Conservation (phyloP, 108 stramenopile species). For the Fragilaria crotonensis region DNA sequence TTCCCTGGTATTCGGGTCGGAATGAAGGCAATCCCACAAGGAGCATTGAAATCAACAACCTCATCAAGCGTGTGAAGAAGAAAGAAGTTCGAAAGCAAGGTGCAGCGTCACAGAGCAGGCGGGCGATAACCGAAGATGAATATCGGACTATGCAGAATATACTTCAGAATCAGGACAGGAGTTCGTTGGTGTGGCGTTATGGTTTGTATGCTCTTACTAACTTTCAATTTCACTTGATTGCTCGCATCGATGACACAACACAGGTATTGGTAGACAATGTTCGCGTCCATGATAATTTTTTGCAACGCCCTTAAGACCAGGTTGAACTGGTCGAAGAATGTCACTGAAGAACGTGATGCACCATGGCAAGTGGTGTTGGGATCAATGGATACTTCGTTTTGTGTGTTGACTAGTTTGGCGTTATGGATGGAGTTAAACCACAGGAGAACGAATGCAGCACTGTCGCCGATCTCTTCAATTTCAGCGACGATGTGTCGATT, state of each 20-base stretch:
- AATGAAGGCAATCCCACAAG: background rate
- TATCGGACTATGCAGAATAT: background rate
- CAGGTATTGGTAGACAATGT: background rate
- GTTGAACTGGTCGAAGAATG: slow-evolving; percentile 16
- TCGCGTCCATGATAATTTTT: background rate
- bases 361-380: slow-evolving; percentile 11
- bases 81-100: background rate
- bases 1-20: background rate
- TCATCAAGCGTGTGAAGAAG: background rate
- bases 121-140: background rate
- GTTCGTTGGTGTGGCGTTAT: background rate
- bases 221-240: background rate
- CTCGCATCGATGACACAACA: no score
- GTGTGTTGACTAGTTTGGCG: slow-evolving; percentile 1
- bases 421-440: no score
- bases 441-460: no score
- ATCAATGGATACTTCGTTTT: slow-evolving; percentile 9
- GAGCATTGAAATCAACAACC: background rate
- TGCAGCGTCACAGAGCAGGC: background rate
- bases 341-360: slow-evolving; percentile 17
- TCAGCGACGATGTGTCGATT: no score
- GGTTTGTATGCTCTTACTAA: background rate
- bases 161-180: background rate
- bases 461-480: no score
- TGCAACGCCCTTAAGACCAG: background rate